Base-by-base conservation (phyloP, 1,284 basidiomycete species). In the Macrocybe sp. region DNA sequence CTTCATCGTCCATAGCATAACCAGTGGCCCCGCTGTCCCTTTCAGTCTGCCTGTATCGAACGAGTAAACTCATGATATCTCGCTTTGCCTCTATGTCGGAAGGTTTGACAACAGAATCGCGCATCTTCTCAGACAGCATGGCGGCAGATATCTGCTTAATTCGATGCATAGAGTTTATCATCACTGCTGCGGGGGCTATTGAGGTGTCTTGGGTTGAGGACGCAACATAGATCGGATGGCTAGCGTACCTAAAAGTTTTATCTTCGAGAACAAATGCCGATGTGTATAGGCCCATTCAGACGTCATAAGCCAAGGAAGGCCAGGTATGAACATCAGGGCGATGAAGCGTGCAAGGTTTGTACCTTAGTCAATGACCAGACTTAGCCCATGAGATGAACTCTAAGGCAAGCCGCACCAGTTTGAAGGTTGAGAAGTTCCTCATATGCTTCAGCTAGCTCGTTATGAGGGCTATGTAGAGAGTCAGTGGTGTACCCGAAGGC, bases 21-120 rank as follows among this genome's bases (percentile, higher is more conserved):
- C 55, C 64, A 28, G 46, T 48, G 11, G 57, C 58, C 7, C 62
- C 62, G 34, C 52, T 53, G 30, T 57, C 56, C 37, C 60, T 46
- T 22, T 69, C 65, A 16, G 65, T 61, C 46, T 66, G 65, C 22
- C 73, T 59, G 5, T 73, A 72, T 22, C 71, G 65, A 5, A 77
- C 69, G 1, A 78, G 62, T 22, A 77, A 54, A 42, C 67, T 70
- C 75, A 77, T 77, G 39, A 78, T 73, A 57, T 78, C 75, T 46
- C 68, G 66, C 57, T 75, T 75, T 2, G 66, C 63, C n/a, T 64
- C 61, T 4, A 58, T 66, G 42, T 77, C 74, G 9, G 65, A 63
- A 12, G 58, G 53, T 6, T 59, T 47, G 8, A 67, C 56, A 11
- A 55, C 58, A 11, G 65, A 57, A 22, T 75, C 73, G 6, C 53